These are phyloP conservation scores for Flaveria ramosissima DNA, from an alignment of 129 eudicot species.

Conservation along the genomic window DNA sequence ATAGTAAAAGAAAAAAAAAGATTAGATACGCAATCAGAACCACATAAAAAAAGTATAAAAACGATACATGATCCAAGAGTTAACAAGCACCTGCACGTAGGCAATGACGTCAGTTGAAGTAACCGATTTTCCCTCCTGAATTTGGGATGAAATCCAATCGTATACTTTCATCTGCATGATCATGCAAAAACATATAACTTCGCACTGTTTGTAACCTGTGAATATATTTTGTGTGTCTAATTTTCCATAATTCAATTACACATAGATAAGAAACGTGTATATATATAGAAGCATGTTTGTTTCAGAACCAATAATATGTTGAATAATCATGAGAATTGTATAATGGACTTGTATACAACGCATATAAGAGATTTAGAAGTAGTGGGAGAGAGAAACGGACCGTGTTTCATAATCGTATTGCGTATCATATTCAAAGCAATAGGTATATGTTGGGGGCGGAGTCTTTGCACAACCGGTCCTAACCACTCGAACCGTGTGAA, in stretches of 20 bases:
- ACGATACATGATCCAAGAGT: constrained; percentile 8
- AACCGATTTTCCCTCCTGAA: constrained; percentile 17
- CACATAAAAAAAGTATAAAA: neutral
- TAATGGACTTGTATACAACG: too few species aligned
- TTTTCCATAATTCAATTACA: neutral
- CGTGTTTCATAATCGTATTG: too few species aligned
- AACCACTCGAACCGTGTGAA: too few species aligned
- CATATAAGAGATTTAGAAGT: too few species aligned
- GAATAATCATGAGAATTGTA: too few species aligned
- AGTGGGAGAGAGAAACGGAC: too few species aligned
- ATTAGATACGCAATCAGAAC: neutral
- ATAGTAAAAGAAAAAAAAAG: neutral
- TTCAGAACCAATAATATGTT: too few species aligned
- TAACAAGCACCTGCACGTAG: constrained; percentile 31
- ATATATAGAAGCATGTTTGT: too few species aligned
- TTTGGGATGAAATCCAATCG: constrained; percentile 27
- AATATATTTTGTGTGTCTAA: neutral
- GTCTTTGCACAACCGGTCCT: too few species aligned
- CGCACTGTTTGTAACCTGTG: neutral
- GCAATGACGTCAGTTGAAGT: constrained; percentile 21
- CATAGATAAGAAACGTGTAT: too few species aligned
- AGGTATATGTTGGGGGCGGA: too few species aligned
- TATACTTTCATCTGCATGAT: constrained; percentile 29
- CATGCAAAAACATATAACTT: constrained; percentile 1
- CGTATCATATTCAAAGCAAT: too few species aligned